Evolutionary conservation across 345 rosid genomes (phyloP), one percentile per base, ranked within the genome.

Genomic region (Linum usitatissimum): DNA sequence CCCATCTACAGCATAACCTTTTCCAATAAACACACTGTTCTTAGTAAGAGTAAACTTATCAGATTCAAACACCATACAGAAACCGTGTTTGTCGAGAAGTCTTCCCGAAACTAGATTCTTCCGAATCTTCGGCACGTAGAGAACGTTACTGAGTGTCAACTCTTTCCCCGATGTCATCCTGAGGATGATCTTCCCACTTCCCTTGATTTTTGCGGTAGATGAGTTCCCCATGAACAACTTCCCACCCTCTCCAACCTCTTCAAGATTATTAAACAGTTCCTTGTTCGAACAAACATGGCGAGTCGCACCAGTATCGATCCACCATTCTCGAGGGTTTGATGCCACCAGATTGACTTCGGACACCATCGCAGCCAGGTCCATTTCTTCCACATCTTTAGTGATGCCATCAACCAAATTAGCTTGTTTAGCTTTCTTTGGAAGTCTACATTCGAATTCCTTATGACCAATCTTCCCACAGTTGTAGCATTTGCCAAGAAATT

Each of bases 211-310:
- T 9, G 55, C 19, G 21, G 38, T 17, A 18, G 57, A 15, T 3
- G 39, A 63, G 36, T 49, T 63, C 5, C 66, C 38, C 57, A 63
- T 63, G 34, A 10, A 63, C 18, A 63, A 7, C 13, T 63, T 23
- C 30, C 45, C 66, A 3, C 57, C 57, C 0, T 3, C 53, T 5
- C 9, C 6, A 23, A 10, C 15, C 0, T 3, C 6, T 20, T 10
- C 15, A 20, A 18, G 5, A 7, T 19, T 17, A 15, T 6, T 23
- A 15, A 58, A 58, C 39, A 58, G 23, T 2, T 9, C 31, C 15
- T 58, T 57, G 23, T 57, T 12, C n/a, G 34, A 62, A 31, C 55
- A 62, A 4, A 62, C 36, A 20, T 45, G 64, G 9, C 55, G 20
- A 0, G 57, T 48, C 0, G 57, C 57, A 12, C 57, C 38, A 62